A percentile compares a stretch with the other conserved stretches of the same genome.
Evolutionary conservation across 495 filamentous ascomycete genomes (phyloP).

Genomic region (Talaromyces ruber): DNA sequence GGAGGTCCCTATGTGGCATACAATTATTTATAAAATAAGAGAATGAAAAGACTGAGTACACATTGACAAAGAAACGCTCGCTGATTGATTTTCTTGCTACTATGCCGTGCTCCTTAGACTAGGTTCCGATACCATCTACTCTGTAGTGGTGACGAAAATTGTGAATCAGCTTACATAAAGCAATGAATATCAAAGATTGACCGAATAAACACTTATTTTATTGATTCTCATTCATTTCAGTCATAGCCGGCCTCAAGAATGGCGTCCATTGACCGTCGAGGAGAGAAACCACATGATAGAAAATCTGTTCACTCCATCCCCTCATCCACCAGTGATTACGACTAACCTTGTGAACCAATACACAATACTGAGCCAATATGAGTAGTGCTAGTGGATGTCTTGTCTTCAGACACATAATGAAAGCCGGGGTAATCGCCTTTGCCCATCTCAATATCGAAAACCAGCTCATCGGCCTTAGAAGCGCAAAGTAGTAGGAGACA

Average conservation of each 20-base stretch:
- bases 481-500: slow-evolving; percentile 1
- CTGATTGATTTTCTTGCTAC: neutral
- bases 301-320: slow-evolving; percentile 5
- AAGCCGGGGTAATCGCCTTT: neutral
- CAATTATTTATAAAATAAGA: too few species aligned
- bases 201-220: neutral
- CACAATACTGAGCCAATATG: slow-evolving; percentile 3
- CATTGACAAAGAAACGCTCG: neutral
- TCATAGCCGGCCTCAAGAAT: neutral
- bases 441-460: slow-evolving; percentile 2
- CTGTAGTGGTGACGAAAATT: neutral
- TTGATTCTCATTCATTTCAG: neutral
- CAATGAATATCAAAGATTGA: neutral
- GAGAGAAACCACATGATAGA: neutral
- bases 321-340: slow-evolving; percentile 5
- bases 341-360: neutral
- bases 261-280: neutral
- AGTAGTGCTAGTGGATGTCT: neutral
- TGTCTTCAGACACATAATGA: neutral
- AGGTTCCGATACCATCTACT: neutral
- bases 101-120: neutral
- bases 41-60: neutral
- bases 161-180: neutral
- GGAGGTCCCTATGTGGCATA: too few species aligned
- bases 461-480: neutral